These are phyloP conservation scores for Didymella keratinophila DNA, from an alignment of 2,329 filamentous ascomycete genomes.

Conservation along the genomic window DNA sequence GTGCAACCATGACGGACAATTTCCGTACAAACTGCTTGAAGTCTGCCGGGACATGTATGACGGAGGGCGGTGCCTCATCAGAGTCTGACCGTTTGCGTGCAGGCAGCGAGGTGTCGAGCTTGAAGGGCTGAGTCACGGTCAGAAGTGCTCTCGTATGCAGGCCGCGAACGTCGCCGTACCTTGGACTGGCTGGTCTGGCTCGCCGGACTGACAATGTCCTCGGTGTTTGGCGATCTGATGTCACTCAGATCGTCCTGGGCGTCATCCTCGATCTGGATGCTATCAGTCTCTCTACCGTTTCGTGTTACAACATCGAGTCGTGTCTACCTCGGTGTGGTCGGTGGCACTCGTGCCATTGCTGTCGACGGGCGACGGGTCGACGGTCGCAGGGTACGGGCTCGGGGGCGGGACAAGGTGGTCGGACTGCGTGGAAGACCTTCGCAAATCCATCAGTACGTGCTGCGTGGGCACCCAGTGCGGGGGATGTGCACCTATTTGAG, in stretches of 20 bases:
- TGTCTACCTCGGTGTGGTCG: conserved; percentile 72
- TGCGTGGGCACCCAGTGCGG: conserved; percentile 31
- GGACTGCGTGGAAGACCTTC: conserved; percentile 54
- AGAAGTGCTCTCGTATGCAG: conserved; percentile 4
- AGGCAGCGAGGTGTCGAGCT: conserved; percentile 57
- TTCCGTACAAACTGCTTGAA: conserved; percentile 77
- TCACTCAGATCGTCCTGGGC: conserved; percentile 60
- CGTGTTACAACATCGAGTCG: not conserved
- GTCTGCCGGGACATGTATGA: conserved; percentile 87
- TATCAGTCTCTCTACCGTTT: conserved; percentile 27
- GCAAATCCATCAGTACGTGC: conserved; percentile 41
- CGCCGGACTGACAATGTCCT: conserved; percentile 48
- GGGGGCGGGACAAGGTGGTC: conserved; percentile 58
- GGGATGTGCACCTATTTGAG: conserved; percentile 57
- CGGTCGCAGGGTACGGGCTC: conserved; percentile 66
- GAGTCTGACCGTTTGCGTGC: conserved; percentile 59
- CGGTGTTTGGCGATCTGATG: conserved; percentile 48
- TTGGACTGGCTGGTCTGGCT: conserved; percentile 43
- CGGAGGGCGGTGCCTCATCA: conserved; percentile 83
- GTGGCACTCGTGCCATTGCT: conserved; percentile 84
- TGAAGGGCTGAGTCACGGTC: conserved; percentile 45
- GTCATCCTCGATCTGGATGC: conserved; percentile 73
- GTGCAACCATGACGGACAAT: conserved; percentile 36
- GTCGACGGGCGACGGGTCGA: conserved; percentile 84
- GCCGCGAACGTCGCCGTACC: conserved; percentile 29